phyloP scores from a whole-genome alignment of 257 asterid species.

The Knoxia roxburghii region DNA sequence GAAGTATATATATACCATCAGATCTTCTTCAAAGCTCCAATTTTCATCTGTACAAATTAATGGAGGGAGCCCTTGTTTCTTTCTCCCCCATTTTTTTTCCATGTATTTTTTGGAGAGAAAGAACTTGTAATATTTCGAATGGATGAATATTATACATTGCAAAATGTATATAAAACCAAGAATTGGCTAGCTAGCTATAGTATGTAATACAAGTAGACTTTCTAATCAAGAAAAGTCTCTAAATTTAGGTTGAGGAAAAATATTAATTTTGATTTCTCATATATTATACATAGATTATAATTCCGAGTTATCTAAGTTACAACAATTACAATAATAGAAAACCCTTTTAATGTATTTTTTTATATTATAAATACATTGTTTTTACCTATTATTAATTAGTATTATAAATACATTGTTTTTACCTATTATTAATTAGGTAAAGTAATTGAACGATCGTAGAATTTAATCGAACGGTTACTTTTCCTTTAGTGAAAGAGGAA shows the following conservation, averaged over 20 bases:
- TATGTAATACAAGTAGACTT: background rate
- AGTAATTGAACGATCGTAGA: too few species aligned
- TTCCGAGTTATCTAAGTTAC: too few species aligned
- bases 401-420: too few species aligned
- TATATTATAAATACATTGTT: too few species aligned
- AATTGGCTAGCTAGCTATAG: background rate
- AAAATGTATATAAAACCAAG: constrained; percentile 4
- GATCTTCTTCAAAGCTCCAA: constrained; percentile 5
- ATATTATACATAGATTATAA: too few species aligned
- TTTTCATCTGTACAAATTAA: constrained; percentile 22
- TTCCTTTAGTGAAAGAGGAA: too few species aligned
- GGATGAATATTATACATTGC: background rate
- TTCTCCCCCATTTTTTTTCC: background rate
- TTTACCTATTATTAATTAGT: too few species aligned
- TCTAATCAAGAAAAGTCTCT: constrained; percentile 5
- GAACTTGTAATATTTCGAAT: background rate
- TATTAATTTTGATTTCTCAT: background rate
- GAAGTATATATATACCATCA: too few species aligned
- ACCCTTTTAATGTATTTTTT: too few species aligned
- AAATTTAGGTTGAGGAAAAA: background rate
- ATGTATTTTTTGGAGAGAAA: background rate
- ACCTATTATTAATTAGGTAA: too few species aligned
- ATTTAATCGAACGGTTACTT: too few species aligned
- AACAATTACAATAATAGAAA: too few species aligned
- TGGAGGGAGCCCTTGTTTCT: background rate